Base-by-base conservation (phyloP, 2,329 filamentous ascomycete species). In the Orbilia quercus region DNA sequence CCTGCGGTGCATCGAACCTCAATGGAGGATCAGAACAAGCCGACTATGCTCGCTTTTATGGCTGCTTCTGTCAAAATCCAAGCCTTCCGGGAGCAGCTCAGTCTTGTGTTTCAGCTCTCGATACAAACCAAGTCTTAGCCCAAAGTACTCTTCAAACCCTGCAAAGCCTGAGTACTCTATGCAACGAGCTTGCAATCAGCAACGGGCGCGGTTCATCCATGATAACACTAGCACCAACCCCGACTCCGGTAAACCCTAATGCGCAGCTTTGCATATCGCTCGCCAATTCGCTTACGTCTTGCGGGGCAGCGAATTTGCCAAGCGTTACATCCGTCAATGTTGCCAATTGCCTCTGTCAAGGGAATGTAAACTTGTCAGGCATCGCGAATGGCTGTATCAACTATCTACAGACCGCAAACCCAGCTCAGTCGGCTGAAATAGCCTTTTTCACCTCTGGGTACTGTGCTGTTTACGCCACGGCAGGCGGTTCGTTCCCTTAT, bases 11-110 rank as follows among this genome's bases (percentile, higher is more conserved):
- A 12, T 25, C 58, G 11, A 53, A 28, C 16, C 23, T 63, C 6
- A 54, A 54, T 20, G 28, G 22, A 12, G 31, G 25, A 34, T 7
- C 23, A n/a, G 34, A 44, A 20, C 58, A 51, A 28, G 28, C 22
- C 47, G 58, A 28, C 20, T 38, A 22, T 11, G 42, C 12, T 28
- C 34, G 34, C 5, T 63, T 63, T 40, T 51, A 53, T 45, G 23
- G 18, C 22, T 63, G 58, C 23, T 63, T 51, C 47, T 63, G 58
- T n/a, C 45, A 53, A n/a, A 63, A 63, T 18, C 25, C 44, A 4
- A 44, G 22, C n/a, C 12, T 63, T 9, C 11, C 20, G 1, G 9
- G 12, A 18, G 44, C 58, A 4, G 36, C 45, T 2, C 58, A 63
- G 22, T 18, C 28, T 9, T 63, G 58, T 9, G 20, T 63, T 20